Conservation (phyloP, 257 asterid genomes). For the Striga asiatica region DNA sequence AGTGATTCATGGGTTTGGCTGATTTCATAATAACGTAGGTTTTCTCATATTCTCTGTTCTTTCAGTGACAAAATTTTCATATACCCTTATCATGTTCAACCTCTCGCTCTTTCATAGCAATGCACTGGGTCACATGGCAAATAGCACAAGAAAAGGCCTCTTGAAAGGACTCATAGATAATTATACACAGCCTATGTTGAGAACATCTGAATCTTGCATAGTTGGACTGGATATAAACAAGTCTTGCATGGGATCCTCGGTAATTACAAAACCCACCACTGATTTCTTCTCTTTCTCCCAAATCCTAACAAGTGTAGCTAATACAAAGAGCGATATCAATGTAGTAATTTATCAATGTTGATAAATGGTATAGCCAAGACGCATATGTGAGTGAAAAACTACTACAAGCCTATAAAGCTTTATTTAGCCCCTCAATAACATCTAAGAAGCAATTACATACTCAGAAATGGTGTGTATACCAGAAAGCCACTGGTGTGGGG, state of each 20-base stretch:
- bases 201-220: background rate
- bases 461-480: too few species aligned
- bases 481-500: too few species aligned
- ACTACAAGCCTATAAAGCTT: background rate
- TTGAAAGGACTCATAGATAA: background rate
- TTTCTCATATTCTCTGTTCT: background rate
- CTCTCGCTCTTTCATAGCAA: background rate
- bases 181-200: background rate
- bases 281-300: background rate
- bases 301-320: background rate
- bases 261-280: background rate
- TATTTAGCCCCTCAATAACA: background rate
- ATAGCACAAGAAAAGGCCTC: background rate
- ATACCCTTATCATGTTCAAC: background rate
- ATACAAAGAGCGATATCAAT: slow-evolving; percentile 1
- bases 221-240: background rate
- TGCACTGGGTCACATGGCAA: background rate
- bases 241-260: background rate
- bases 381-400: background rate
- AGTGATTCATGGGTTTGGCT: background rate
- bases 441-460: slow-evolving; percentile 5
- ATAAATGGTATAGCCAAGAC: slow-evolving; percentile 7
- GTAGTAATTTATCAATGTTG: background rate
- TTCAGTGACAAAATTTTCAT: background rate
- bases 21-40: background rate